Evolutionary conservation across 257 asterid genomes (phyloP).

Genomic region (Capsicum chinense): DNA sequence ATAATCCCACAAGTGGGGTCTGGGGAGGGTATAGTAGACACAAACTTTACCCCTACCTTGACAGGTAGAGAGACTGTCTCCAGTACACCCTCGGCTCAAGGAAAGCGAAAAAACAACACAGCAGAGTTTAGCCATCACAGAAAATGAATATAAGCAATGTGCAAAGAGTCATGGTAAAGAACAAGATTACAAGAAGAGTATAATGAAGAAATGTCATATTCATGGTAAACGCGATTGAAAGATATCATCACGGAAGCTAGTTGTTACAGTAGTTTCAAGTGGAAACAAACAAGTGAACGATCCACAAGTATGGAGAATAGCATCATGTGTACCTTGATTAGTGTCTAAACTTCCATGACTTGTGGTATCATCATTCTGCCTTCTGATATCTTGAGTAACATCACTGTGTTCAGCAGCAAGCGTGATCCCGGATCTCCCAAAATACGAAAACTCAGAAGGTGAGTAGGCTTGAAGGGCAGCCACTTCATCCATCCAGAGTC

Average conservation of each 20-base stretch:
- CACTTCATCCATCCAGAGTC: conserved; percentile 83
- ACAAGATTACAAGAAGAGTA: background rate
- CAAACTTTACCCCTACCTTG: no score
- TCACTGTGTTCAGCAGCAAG: conserved; percentile 56
- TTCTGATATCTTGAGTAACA: conserved; percentile 30
- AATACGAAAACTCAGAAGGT: conserved; percentile 50
- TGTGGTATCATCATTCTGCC: conserved; percentile 42
- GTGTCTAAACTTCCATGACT: conserved; percentile 56
- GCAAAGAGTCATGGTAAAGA: background rate
- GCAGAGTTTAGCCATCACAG: background rate
- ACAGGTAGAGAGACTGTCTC: no score
- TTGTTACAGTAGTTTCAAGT: background rate
- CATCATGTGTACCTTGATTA: conserved; percentile 50
- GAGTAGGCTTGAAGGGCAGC: conserved; percentile 73
- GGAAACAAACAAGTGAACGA: background rate
- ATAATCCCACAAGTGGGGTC: no score
- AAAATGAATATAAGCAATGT: no score
- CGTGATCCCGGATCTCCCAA: conserved; percentile 58
- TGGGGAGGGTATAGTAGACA: no score
- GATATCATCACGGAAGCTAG: background rate
- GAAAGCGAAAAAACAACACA: background rate
- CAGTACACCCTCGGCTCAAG: no score
- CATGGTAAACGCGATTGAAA: background rate
- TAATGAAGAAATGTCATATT: background rate
- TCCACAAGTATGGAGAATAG: background rate